Evolutionary conservation across 345 rosid genomes (phyloP).

Genomic region (Eucalyptus marginata): DNA sequence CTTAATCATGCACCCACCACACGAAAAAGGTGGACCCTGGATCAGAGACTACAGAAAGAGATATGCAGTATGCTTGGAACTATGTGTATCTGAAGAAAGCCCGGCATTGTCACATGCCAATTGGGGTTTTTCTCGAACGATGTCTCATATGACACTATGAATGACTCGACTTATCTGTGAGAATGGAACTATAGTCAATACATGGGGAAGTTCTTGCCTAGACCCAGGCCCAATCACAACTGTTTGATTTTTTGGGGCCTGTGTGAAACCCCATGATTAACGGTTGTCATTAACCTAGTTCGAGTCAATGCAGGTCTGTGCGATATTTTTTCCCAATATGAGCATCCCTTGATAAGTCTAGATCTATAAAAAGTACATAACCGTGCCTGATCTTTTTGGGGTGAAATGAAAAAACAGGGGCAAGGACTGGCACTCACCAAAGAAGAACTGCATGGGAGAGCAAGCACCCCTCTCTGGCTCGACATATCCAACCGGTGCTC

Average conservation of each 20-base stretch:
- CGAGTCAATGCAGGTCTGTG: not conserved
- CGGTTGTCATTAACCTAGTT: not conserved
- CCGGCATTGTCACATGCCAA: not conserved
- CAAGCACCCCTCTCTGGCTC: conserved; percentile 58
- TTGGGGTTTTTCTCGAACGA: not conserved
- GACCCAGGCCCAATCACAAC: not conserved
- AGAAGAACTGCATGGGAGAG: conserved; percentile 50
- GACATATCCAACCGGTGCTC: conserved; percentile 58
- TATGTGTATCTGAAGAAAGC: not conserved
- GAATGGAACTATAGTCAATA: not conserved
- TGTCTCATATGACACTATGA: not conserved
- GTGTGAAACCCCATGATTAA: not conserved
- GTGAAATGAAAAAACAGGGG: conserved; percentile 31
- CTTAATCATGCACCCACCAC: not conserved
- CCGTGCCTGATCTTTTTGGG: not conserved
- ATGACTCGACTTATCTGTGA: not conserved
- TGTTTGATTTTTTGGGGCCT: not conserved
- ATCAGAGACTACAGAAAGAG: not conserved
- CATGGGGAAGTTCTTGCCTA: not conserved
- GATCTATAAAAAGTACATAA: not conserved
- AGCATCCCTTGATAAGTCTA: not conserved
- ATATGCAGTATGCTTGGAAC: not conserved
- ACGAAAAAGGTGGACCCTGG: not conserved
- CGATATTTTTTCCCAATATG: not conserved
- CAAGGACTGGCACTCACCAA: conserved; percentile 68